A percentile compares a stretch with the other conserved stretches of the same genome.
These are phyloP conservation scores for Oligophagozyma castellii DNA, from an alignment of 1,139 yeast species.

Conservation along the genomic window DNA sequence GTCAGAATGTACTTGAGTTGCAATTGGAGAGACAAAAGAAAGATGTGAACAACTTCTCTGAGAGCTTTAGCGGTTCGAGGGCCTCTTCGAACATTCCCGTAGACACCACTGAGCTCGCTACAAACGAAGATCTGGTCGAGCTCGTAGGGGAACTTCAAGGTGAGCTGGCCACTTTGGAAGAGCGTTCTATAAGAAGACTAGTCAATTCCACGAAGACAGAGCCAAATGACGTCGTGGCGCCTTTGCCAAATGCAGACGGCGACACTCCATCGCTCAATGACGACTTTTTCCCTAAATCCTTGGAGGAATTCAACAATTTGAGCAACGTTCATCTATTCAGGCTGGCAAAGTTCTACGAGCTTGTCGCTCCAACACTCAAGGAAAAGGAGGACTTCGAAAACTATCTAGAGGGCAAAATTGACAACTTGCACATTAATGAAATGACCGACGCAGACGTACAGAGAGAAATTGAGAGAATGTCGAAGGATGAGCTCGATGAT, in stretches of 20 bases:
- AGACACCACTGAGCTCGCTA: conserved; percentile 50
- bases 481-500: conserved; percentile 34
- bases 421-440: conserved; percentile 22
- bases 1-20: conserved; percentile 57
- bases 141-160: conserved; percentile 81
- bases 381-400: conserved; percentile 36
- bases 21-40: conserved; percentile 39
- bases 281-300: conserved; percentile 45
- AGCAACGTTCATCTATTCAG: conserved; percentile 33
- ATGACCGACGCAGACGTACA: conserved; percentile 17
- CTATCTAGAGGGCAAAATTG: conserved; percentile 32
- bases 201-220: conserved; percentile 34
- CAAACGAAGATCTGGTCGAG: conserved; percentile 73
- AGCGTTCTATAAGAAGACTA: conserved; percentile 46
- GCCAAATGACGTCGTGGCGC: conserved; percentile 32
- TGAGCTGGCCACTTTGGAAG: conserved; percentile 63
- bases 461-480: conserved; percentile 26
- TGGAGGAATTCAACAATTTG: conserved; percentile 38
- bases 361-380: conserved; percentile 38
- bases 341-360: conserved; percentile 58
- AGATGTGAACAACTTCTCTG: conserved; percentile 19
- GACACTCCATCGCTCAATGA: conserved; percentile 37
- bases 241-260: conserved; percentile 62
- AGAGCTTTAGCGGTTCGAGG: conserved; percentile 4
- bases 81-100: conserved; percentile 12